Conservation (phyloP, 305 asterid genomes). For the Fraxinus dipetala region DNA sequence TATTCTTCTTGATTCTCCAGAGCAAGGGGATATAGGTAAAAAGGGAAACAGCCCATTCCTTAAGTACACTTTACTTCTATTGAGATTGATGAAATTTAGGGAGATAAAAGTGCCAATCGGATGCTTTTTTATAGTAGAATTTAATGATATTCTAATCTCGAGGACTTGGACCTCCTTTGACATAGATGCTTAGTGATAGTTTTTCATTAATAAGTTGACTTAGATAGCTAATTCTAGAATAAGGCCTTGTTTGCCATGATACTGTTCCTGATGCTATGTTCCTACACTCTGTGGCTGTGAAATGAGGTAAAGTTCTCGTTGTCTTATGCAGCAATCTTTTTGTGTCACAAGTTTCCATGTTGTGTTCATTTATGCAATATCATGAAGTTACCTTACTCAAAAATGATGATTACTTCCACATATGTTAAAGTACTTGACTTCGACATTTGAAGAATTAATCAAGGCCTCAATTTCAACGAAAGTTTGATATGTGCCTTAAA, state of each 20-base stretch:
- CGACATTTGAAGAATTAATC: neutral
- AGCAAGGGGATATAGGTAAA: constrained; percentile 66
- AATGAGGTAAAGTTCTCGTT: neutral
- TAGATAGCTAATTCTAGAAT: neutral
- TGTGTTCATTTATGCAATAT: neutral
- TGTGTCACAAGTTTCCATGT: neutral
- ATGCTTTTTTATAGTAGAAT: neutral
- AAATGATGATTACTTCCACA: neutral
- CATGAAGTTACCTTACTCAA: neutral
- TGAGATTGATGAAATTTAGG: neutral
- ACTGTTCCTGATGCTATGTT: neutral
- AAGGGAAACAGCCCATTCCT: neutral
- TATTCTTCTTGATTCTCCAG: constrained; percentile 70
- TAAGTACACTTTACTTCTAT: constrained; percentile 6
- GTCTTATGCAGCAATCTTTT: neutral
- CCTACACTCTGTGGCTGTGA: neutral
- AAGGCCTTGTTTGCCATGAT: neutral
- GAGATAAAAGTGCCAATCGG: neutral
- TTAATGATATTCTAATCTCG: neutral
- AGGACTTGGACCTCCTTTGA: neutral
- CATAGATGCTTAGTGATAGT: neutral
- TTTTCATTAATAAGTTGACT: neutral
- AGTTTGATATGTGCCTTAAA: neutral
- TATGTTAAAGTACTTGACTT: neutral
- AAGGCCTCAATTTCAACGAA: neutral